Evolutionary conservation across 2,329 filamentous ascomycete species (phyloP), one percentile per base, ranked within the genome.

Genomic region (Fusarium veterinarium): DNA sequence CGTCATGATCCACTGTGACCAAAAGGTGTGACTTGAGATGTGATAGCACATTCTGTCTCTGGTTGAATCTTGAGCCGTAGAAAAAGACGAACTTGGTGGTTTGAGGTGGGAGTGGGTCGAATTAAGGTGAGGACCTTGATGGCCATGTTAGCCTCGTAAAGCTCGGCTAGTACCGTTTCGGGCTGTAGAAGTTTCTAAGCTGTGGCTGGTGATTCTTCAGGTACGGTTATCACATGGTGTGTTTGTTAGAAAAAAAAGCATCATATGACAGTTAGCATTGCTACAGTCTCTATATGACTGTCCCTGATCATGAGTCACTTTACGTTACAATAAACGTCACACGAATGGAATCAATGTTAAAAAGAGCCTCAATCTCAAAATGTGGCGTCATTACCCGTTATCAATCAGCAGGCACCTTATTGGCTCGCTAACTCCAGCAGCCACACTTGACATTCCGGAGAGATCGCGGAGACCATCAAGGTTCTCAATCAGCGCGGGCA

Each of bases 101-200:
- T 53, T 51, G 40, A 62, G 51, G 58, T 61, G 48, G 56, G 60
- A 67, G 75, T 78, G 76, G 76, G 76, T 78, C 76, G 63, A 51
- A 63, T 70, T 75, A 75, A 77, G 73, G 76, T 77, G 76, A 77
- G 76, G 58, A 77, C 76, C 76, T 75, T 77, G 76, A 77, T 77
- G 76, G 76, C 69, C 71, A 64, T 62, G 28, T 64, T 73, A 64
- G 72, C 62, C 49, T 51, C 51, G 57, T 59, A 23, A 37, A 60
- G 23, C 23, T 33, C 51, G 33, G 60, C 37, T 59, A 68, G 55
- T 57, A 40, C 44, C 38, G 51, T 44, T 67, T 64, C 51, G 52
- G 60, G 49, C 33, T 41, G 10, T 49, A 41, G 58, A 64, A 64
- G 45, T 40, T 20, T 55, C 58, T 41, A 7, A 31, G 20, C 7